Evolutionary conservation across 2,329 filamentous ascomycete species (phyloP).

Genomic region (Sporothrix pseudoabietina): DNA sequence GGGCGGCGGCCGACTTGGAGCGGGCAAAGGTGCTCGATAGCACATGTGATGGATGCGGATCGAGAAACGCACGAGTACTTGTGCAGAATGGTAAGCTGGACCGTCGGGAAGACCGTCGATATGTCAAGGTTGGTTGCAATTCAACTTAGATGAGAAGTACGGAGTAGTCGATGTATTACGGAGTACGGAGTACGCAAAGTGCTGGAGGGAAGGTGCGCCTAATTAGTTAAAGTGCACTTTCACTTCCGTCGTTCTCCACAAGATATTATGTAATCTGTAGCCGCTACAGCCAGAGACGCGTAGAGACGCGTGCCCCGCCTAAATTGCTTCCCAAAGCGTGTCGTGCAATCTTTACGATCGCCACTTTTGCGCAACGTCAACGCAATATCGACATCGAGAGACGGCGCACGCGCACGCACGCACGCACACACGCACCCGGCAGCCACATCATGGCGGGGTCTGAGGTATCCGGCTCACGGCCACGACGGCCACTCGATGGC

Average conservation of each 20-base stretch:
- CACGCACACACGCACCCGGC: conserved; percentile 37
- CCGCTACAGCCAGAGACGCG: conserved; percentile 18
- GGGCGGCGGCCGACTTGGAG: not conserved
- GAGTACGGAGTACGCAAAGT: not conserved
- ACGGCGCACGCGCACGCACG: conserved; percentile 30
- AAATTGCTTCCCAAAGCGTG: conserved; percentile 14
- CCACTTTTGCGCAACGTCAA: not conserved
- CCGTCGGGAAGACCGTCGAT: not conserved
- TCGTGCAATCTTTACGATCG: conserved; percentile 13
- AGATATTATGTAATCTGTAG: not conserved
- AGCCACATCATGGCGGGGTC: conserved; percentile 48
- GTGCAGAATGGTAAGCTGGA: not conserved
- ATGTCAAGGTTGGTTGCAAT: not conserved
- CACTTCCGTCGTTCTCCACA: not conserved
- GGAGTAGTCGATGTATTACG: not conserved
- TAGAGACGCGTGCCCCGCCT: conserved; percentile 29
- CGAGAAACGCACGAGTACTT: not conserved
- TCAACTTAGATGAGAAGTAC: not conserved
- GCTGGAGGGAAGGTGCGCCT: not conserved
- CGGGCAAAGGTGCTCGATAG: not conserved
- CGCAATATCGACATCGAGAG: not conserved
- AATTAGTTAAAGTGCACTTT: not conserved
- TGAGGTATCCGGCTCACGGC: conserved; percentile 43
- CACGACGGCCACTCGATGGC: conserved; percentile 49
- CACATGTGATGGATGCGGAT: not conserved